Conservation (phyloP, 805 yeast species). For the Suhomyces prunicola region DNA sequence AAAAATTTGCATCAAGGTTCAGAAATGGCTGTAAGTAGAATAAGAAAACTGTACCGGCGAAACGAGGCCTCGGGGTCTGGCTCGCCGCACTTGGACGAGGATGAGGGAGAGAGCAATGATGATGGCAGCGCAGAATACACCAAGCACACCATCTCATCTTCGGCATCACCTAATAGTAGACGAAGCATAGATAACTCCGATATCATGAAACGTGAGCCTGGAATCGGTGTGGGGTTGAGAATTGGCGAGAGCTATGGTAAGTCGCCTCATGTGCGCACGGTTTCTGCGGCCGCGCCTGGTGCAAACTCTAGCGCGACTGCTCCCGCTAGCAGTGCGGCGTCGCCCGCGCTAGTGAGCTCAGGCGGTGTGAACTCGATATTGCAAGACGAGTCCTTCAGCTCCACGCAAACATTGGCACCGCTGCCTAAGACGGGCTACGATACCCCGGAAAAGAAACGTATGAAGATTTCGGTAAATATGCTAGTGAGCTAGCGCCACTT, state of each 20-base stretch:
- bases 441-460: constrained; percentile 28
- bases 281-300: not conserved
- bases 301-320: not conserved
- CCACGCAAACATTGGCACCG: not conserved
- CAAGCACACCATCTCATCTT: not conserved
- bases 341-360: not conserved
- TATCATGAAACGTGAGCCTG: not conserved
- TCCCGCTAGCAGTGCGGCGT: not conserved
- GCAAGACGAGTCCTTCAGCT: not conserved
- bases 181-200: constrained; percentile 7
- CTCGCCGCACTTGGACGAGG: not conserved
- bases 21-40: constrained; percentile 42
- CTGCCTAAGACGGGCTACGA: constrained; percentile 12
- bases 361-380: not conserved
- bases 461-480: constrained; percentile 43
- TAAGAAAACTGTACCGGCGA: constrained; percentile 37
- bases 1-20: constrained; percentile 44
- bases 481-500: constrained; percentile 29
- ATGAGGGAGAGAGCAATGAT: not conserved
- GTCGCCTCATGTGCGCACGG: not conserved
- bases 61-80: constrained; percentile 7
- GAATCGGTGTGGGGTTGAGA: not conserved
- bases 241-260: not conserved
- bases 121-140: not conserved
- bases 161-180: constrained; percentile 2